Conservation (phyloP, 129 eudicot species). For the Flaveria ramosissima region DNA sequence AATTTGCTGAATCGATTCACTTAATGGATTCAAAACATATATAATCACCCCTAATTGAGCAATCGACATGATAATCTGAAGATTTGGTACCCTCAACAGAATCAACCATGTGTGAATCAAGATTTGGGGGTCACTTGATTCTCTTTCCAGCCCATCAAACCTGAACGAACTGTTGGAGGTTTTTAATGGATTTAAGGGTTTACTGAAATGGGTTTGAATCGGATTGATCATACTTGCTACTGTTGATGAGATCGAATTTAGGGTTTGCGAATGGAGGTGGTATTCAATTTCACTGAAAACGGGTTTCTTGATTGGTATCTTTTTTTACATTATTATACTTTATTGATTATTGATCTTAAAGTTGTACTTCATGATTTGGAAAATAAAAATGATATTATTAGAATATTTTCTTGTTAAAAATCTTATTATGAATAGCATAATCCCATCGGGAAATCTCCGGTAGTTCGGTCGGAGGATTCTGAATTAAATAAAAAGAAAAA, state of each 20-base stretch:
- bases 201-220: conserved; percentile 42
- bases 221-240: conserved; percentile 6
- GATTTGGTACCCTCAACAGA: conserved; percentile 31
- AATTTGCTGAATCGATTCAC: conserved; percentile 10
- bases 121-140: conserved; percentile 26
- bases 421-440: no score
- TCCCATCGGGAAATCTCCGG: no score
- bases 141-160: conserved; percentile 25
- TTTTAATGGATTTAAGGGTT: conserved; percentile 46
- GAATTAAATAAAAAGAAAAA: no score
- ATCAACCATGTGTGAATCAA: conserved; percentile 5
- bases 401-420: no score
- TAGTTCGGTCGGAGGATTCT: no score
- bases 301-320: conserved; percentile 39
- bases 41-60: conserved; percentile 34
- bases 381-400: no score
- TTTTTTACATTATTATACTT: no score
- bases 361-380: no score
- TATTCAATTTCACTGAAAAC: conserved; percentile 22
- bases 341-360: no score
- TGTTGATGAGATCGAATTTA: conserved; percentile 27
- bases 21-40: conserved; percentile 20
- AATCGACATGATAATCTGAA: conserved; percentile 9
- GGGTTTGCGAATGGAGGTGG: conserved; percentile 30
- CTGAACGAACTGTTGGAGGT: conserved; percentile 19